These are phyloP conservation scores for Suhomyces ambrosiae DNA, from an alignment of 1,139 yeast genomes.

Conservation along the genomic window DNA sequence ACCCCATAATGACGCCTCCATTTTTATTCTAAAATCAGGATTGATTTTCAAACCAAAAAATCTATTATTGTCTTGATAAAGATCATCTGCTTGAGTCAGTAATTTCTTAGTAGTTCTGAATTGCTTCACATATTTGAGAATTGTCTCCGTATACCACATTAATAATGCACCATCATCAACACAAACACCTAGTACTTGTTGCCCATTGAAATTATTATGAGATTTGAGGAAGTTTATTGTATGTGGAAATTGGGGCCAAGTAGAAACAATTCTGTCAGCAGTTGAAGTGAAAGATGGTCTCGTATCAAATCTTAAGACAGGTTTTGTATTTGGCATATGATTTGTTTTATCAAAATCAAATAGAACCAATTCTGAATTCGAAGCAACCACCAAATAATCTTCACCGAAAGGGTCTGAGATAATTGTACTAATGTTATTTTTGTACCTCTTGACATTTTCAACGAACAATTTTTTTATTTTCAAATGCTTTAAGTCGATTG, in stretches of 20 bases:
- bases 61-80: constrained; percentile 10
- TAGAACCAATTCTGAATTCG: constrained; percentile 33
- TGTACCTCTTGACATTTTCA: constrained; percentile 32
- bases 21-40: constrained; percentile 41
- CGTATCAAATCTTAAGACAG: constrained; percentile 40
- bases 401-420: constrained; percentile 11
- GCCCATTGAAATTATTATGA: constrained; percentile 27
- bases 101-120: constrained; percentile 5
- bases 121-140: constrained; percentile 24
- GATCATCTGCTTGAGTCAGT: constrained; percentile 1
- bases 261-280: constrained; percentile 41
- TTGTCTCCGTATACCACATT: constrained; percentile 41
- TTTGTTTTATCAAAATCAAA: constrained; percentile 29
- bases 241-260: constrained; percentile 59
- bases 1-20: constrained; percentile 67
- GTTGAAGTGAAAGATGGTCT: constrained; percentile 41
- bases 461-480: constrained; percentile 26
- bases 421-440: constrained; percentile 31
- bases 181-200: constrained; percentile 48
- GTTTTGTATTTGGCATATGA: constrained; percentile 27
- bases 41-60: constrained; percentile 23
- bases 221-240: constrained; percentile 51
- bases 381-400: constrained; percentile 30
- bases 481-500: constrained; percentile 25
- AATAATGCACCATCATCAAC: constrained; percentile 59